These are phyloP conservation scores for Porogramme epimiltina DNA, from an alignment of 1,284 basidiomycete genomes.

Conservation along the genomic window DNA sequence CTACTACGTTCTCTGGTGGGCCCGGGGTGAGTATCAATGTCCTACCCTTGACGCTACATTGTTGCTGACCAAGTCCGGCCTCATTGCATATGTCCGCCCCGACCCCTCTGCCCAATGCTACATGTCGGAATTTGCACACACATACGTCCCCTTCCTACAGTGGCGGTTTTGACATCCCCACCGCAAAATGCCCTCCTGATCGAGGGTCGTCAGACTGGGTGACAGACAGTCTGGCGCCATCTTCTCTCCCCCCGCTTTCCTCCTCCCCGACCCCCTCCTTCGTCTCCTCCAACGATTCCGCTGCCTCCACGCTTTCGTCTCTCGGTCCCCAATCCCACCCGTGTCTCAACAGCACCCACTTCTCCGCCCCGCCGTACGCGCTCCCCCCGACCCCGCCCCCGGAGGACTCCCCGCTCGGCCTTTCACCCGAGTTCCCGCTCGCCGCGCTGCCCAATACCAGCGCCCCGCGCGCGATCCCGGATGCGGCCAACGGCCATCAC, in stretches of 20 bases:
- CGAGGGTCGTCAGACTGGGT: slow-evolving; percentile 90
- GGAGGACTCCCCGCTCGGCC: slow-evolving; percentile 18
- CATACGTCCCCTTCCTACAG: slow-evolving; percentile 38
- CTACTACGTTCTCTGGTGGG: slow-evolving; percentile 87
- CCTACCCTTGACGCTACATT: not conserved
- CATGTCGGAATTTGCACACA: not conserved
- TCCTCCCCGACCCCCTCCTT: slow-evolving; percentile 39
- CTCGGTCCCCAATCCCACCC: slow-evolving; percentile 24
- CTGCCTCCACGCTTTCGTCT: slow-evolving; percentile 35
- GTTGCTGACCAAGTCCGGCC: slow-evolving; percentile 7
- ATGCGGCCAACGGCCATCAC: too few relatives aligned
- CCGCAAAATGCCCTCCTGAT: slow-evolving; percentile 87
- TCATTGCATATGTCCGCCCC: not conserved
- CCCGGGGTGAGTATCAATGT: slow-evolving; percentile 74
- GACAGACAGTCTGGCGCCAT: slow-evolving; percentile 83
- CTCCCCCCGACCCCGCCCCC: slow-evolving; percentile 34
- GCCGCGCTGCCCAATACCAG: slow-evolving; percentile 26
- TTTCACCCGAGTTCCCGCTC: slow-evolving; percentile 18
- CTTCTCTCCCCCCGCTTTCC: slow-evolving; percentile 45
- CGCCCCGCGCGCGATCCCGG: slow-evolving; percentile 48
- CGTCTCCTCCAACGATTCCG: slow-evolving; percentile 32
- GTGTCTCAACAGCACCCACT: slow-evolving; percentile 26
- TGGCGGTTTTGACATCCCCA: slow-evolving; percentile 91
- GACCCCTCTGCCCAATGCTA: not conserved
- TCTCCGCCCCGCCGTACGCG: slow-evolving; percentile 35